A percentile compares a stretch with the other conserved stretches of the same genome.
Evolutionary conservation across 73 alveolate species (phyloP).

Genomic region (Tetrahymena thermophila): DNA sequence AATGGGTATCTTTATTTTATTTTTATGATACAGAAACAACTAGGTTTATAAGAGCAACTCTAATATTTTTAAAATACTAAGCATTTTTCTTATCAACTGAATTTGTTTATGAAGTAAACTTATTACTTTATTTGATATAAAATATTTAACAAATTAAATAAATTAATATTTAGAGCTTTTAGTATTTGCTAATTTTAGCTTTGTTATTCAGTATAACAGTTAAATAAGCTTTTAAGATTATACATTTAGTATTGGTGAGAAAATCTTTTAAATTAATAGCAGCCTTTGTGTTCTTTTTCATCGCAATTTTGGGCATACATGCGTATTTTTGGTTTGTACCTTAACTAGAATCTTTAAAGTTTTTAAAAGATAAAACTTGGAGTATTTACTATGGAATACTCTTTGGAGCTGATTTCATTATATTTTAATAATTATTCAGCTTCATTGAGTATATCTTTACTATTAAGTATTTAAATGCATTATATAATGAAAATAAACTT

Average conservation of each 20-base stretch:
- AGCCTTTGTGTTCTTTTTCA: not conserved
- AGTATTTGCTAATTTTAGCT: not conserved
- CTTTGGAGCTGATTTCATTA: not conserved
- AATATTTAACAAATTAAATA: not conserved
- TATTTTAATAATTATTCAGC: not conserved
- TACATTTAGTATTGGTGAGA: not conserved
- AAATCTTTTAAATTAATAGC: not conserved
- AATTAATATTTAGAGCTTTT: not conserved
- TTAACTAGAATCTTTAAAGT: not conserved
- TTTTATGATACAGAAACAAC: not conserved
- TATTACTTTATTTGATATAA: no score
- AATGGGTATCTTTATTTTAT: not conserved
- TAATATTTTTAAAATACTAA: not conserved
- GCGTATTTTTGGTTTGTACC: not conserved
- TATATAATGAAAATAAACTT: not conserved
- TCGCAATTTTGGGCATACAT: not conserved
- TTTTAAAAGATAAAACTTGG: not conserved
- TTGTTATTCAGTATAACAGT: not conserved
- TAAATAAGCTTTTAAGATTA: not conserved
- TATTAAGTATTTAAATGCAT: not conserved
- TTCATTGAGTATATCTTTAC: not conserved
- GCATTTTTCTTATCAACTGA: not conserved
- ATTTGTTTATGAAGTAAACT: not conserved
- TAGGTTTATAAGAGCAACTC: not conserved
- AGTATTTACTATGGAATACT: not conserved